Percentiles rank a stretch among this genome's conserved stretches.
These are phyloP conservation scores for Chrysosporium keratinophilum DNA, from an alignment of 2,329 filamentous ascomycete genomes.

Conservation along the genomic window DNA sequence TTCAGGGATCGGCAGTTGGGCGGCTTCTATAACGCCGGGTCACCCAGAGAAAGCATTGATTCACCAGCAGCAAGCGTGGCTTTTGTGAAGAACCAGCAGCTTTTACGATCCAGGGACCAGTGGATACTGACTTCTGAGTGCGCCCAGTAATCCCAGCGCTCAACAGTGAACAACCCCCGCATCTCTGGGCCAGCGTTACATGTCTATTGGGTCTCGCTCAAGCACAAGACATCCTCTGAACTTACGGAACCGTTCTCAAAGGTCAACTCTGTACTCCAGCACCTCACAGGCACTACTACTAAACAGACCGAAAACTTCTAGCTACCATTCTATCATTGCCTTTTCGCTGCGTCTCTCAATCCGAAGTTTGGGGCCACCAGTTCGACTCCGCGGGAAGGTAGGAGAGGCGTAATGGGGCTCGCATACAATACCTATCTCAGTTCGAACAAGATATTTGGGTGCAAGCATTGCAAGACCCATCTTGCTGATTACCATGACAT, in stretches of 20 bases:
- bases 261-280: neutral
- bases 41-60: neutral
- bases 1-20: neutral
- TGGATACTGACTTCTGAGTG: neutral
- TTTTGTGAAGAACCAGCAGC: neutral
- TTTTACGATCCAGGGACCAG: neutral
- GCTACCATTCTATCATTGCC: neutral
- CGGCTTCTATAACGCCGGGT: neutral
- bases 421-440: conserved; percentile 86
- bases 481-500: conserved; percentile 93
- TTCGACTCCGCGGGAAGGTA: conserved; percentile 7
- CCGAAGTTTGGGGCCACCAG: neutral
- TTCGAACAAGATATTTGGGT: conserved; percentile 79
- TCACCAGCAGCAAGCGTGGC: neutral
- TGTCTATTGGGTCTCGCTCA: neutral
- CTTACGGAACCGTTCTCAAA: neutral
- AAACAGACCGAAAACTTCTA: conserved; percentile 2
- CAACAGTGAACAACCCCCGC: too few species aligned
- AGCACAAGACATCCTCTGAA: neutral
- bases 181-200: neutral
- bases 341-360: neutral
- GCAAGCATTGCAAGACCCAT: conserved; percentile 91
- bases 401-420: conserved; percentile 57
- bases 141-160: neutral
- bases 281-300: conserved; percentile 4